Percentiles rank a stretch among this genome's conserved stretches.
These are phyloP conservation scores for Colletotrichum lentis DNA, from an alignment of 2,329 filamentous ascomycete species.

Conservation along the genomic window DNA sequence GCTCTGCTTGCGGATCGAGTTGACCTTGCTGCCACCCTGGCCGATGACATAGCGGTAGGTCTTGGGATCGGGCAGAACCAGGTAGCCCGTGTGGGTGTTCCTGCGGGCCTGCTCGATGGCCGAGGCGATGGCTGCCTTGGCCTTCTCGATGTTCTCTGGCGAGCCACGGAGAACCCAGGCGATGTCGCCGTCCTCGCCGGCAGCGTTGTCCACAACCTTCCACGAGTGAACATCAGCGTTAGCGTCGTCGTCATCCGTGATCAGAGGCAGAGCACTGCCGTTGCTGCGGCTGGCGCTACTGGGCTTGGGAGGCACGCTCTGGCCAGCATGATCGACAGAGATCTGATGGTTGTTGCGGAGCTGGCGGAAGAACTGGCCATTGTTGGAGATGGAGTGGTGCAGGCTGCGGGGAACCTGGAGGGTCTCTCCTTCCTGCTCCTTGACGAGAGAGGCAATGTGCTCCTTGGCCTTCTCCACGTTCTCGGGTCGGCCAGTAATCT, in stretches of 20 bases:
- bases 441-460: conserved; percentile 80
- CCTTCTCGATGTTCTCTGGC: conserved; percentile 81
- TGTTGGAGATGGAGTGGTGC: conserved; percentile 86
- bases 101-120: conserved; percentile 77
- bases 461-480: conserved; percentile 87
- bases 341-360: conserved; percentile 87
- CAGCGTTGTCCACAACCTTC: conserved; percentile 74
- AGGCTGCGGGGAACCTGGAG: conserved; percentile 82
- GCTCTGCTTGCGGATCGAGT: conserved; percentile 89
- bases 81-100: conserved; percentile 80
- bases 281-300: conserved; percentile 64
- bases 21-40: conserved; percentile 88
- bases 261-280: conserved; percentile 78
- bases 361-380: conserved; percentile 91
- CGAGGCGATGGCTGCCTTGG: conserved; percentile 75
- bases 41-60: conserved; percentile 93
- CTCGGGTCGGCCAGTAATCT: conserved; percentile 79
- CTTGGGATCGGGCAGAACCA: conserved; percentile 87
- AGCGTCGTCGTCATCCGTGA: conserved; percentile 81
- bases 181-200: conserved; percentile 74
- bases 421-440: conserved; percentile 88
- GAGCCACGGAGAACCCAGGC: conserved; percentile 89
- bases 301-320: conserved; percentile 76
- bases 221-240: conserved; percentile 78
- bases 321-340: conserved; percentile 88